A percentile compares a stretch with the other conserved stretches of the same genome.
These are phyloP conservation scores for Xerocomellus intermedius DNA, from an alignment of 768 basidiomycete species.

Conservation along the genomic window DNA sequence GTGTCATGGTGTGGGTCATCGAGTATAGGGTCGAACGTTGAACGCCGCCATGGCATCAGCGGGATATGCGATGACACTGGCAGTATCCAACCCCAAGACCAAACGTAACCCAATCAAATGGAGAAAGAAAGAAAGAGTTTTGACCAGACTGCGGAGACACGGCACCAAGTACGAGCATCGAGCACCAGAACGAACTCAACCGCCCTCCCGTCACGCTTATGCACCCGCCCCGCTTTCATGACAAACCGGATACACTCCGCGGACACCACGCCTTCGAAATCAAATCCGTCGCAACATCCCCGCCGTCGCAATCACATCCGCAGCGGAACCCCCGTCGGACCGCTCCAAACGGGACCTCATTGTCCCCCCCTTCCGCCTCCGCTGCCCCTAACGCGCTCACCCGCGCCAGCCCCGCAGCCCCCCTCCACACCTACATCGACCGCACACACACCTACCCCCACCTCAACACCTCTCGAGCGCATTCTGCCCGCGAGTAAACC, in stretches of 20 bases:
- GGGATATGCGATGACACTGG: not conserved
- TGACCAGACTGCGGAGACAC: not conserved
- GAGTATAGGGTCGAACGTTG: no score
- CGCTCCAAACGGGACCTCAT: conserved; percentile 55
- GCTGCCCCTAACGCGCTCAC: conserved; percentile 12
- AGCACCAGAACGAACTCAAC: conserved; percentile 1
- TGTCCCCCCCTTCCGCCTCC: conserved; percentile 40
- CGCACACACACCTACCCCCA: conserved; percentile 61
- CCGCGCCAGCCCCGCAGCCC: conserved; percentile 24
- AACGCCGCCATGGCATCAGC: not conserved
- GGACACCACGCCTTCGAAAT: conserved; percentile 46
- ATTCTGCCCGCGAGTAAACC: conserved; percentile 61
- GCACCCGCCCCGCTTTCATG: conserved; percentile 55
- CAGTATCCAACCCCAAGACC: not conserved
- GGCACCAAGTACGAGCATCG: not conserved
- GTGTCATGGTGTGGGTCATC: not conserved
- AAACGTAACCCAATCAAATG: not conserved
- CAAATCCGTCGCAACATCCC: conserved; percentile 41
- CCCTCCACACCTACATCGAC: conserved; percentile 48
- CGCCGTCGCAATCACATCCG: conserved; percentile 43
- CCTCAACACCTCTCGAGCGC: conserved; percentile 55
- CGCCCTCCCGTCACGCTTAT: conserved; percentile 37
- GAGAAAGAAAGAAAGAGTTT: not conserved
- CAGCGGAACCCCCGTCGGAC: conserved; percentile 54
- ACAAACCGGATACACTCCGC: conserved; percentile 50